Conservation (phyloP, 2,329 filamentous ascomycete genomes). For the Botrytis byssoidea region DNA sequence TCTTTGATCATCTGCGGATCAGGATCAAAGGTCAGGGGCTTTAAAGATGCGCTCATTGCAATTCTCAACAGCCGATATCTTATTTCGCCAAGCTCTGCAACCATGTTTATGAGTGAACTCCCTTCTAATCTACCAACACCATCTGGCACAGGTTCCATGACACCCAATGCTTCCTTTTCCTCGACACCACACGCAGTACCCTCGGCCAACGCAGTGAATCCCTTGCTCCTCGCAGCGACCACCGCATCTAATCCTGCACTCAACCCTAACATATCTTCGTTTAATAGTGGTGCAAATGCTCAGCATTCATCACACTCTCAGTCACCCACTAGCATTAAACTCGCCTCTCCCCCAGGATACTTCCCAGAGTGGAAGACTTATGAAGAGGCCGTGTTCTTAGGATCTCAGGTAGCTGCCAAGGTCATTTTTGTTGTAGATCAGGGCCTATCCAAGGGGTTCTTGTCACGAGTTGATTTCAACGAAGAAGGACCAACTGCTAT, state of each 20-base stretch:
- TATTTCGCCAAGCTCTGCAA: slow-evolving; percentile 86
- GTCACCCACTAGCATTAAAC: slow-evolving; percentile 66
- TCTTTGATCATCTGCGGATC: slow-evolving; percentile 89
- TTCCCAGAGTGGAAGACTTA: slow-evolving; percentile 60
- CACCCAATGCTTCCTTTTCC: slow-evolving; percentile 59
- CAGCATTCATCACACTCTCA: slow-evolving; percentile 63
- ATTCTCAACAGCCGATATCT: slow-evolving; percentile 80
- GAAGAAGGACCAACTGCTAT: slow-evolving; percentile 40
- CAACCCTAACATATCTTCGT: slow-evolving; percentile 41
- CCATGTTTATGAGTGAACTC: slow-evolving; percentile 95
- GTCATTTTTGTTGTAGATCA: slow-evolving; percentile 69
- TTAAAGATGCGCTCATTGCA: slow-evolving; percentile 83
- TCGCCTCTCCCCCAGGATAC: slow-evolving; percentile 65
- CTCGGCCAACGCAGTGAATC: slow-evolving; percentile 71
- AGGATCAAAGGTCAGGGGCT: slow-evolving; percentile 69
- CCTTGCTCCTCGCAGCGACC: slow-evolving; percentile 86
- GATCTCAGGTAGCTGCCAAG: slow-evolving; percentile 69
- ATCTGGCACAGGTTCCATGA: slow-evolving; percentile 85
- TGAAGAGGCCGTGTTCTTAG: slow-evolving; percentile 68
- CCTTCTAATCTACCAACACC: slow-evolving; percentile 93
- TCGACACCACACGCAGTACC: slow-evolving; percentile 51
- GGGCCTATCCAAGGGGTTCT: slow-evolving; percentile 61
- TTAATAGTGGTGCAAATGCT: slow-evolving; percentile 34
- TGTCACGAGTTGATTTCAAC: slow-evolving; percentile 53
- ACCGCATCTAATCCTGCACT: slow-evolving; percentile 51